Evolutionary conservation across 768 basidiomycete genomes (phyloP), one percentile per base, ranked within the genome.

Genomic region (Trametes punicea): DNA sequence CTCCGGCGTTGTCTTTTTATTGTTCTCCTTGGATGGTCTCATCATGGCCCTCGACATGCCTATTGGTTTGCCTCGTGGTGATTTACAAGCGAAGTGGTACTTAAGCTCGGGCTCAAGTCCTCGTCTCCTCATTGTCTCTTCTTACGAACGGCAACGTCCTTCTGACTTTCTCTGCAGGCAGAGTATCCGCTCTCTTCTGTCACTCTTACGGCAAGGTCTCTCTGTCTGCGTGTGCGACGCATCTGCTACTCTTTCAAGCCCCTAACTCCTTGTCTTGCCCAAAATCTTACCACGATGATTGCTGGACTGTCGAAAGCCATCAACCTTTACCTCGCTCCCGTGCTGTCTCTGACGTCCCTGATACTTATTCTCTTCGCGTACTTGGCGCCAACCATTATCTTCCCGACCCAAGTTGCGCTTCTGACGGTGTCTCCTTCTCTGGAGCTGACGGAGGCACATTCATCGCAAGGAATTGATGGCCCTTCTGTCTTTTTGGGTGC

Each of bases 401-500:
- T 90, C 10, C 79, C 82, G 29, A 75, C 76, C 61, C 76, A 77
- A 61, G 87, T 91, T 18, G 76, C 86, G 6, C 75, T 92, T 31
- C 72, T 90, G 41, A 80, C 75, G 2, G 83, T 92, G 3, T 75
- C 76, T 2, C 87, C 87, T 10, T 83, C 84, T 2, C 71, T 76
- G 8, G 47, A 59, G 20, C 67, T 79, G 56, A 74, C 74, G 0
- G 67, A 74, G 18, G 65, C 73, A 26, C 62, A 39, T 20, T 54
- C 62, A 18, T 56, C 53, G 16, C 48, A 59, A 46, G 57, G 50
- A 5, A 65, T 84, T 10, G 88, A 90, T 67, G 89, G 89, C 6
- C 85, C 90, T 3, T 84, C 78, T 45, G 68, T 87, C 31, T 81
- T 84, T 65, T 65, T 90, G 40, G 90, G 90, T 18, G 66, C 80